A percentile compares a stretch with the other conserved stretches of the same genome.
Conservation (phyloP, 371 early-diverging fungal species). For the Apophysomyces variabilis region DNA sequence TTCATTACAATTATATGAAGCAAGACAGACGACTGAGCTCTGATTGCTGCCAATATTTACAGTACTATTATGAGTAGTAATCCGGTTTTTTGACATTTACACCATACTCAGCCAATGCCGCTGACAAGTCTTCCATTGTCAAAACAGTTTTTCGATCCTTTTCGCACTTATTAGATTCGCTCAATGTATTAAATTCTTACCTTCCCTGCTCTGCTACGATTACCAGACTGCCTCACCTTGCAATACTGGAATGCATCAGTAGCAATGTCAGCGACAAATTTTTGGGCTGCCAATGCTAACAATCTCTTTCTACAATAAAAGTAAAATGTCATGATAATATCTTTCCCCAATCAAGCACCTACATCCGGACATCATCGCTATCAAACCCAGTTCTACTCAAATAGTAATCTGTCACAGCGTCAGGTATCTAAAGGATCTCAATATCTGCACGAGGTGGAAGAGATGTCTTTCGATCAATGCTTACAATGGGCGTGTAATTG, state of each 20-base stretch:
- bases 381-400: slow-evolving; percentile 93
- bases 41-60: background rate
- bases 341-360: slow-evolving; percentile 29
- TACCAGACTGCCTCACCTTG: slow-evolving; percentile 82
- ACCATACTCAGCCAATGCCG: slow-evolving; percentile 92
- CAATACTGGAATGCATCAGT: slow-evolving; percentile 94
- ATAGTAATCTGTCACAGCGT: slow-evolving; percentile 96
- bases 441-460: background rate
- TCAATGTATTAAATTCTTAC: slow-evolving; percentile 13
- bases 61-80: slow-evolving; percentile 61
- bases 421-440: slow-evolving; percentile 85
- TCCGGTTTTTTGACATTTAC: slow-evolving; percentile 95
- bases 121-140: slow-evolving; percentile 92
- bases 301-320: slow-evolving; percentile 72
- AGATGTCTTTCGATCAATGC: slow-evolving; percentile 9
- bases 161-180: background rate
- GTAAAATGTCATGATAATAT: background rate
- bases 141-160: slow-evolving; percentile 81
- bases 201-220: slow-evolving; percentile 43
- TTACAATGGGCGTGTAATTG: slow-evolving; percentile 85
- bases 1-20: too few species aligned
- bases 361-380: slow-evolving; percentile 89
- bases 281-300: slow-evolving; percentile 92
- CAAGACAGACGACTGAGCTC: background rate
- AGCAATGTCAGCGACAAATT: slow-evolving; percentile 94